Conservation (phyloP, 2,329 filamentous ascomycete species). For the Laburnicola sp. region DNA sequence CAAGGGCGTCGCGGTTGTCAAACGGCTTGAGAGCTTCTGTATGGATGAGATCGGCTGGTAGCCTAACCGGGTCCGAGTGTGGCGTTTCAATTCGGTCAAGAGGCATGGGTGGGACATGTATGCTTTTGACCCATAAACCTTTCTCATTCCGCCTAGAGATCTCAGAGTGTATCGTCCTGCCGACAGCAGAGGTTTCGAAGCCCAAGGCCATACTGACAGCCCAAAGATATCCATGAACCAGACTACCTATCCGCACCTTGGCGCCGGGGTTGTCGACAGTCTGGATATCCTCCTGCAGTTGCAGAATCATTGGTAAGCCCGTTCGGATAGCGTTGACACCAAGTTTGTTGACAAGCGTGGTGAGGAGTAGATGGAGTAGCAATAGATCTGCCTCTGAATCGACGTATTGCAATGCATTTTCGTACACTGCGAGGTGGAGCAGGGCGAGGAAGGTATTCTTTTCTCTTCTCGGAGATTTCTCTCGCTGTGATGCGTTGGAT, state of each 20-base stretch:
- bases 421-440: slow-evolving; percentile 85
- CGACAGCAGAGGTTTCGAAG: slow-evolving; percentile 70
- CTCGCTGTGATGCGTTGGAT: slow-evolving; percentile 66
- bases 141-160: slow-evolving; percentile 73
- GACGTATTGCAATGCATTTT: slow-evolving; percentile 70
- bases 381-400: slow-evolving; percentile 72
- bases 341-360: slow-evolving; percentile 72
- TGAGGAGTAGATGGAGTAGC: slow-evolving; percentile 74
- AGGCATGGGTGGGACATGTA: slow-evolving; percentile 69
- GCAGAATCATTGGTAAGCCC: slow-evolving; percentile 85
- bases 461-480: slow-evolving; percentile 57
- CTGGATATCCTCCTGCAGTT: slow-evolving; percentile 81
- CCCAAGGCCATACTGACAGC: slow-evolving; percentile 75
- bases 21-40: slow-evolving; percentile 66
- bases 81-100: slow-evolving; percentile 60
- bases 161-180: slow-evolving; percentile 73
- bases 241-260: slow-evolving; percentile 78
- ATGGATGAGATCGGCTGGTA: slow-evolving; percentile 33
- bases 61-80: slow-evolving; percentile 24
- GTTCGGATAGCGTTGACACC: slow-evolving; percentile 80
- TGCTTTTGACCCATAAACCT: slow-evolving; percentile 75
- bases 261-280: slow-evolving; percentile 66
- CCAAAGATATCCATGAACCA: slow-evolving; percentile 91
- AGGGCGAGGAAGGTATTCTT: slow-evolving; percentile 77
- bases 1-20: slow-evolving; percentile 70